Percentiles rank a stretch among this genome's conserved stretches.
phyloP scores from a whole-genome alignment of 2,329 filamentous ascomycete genomes.

The Cytospora leucostoma region DNA sequence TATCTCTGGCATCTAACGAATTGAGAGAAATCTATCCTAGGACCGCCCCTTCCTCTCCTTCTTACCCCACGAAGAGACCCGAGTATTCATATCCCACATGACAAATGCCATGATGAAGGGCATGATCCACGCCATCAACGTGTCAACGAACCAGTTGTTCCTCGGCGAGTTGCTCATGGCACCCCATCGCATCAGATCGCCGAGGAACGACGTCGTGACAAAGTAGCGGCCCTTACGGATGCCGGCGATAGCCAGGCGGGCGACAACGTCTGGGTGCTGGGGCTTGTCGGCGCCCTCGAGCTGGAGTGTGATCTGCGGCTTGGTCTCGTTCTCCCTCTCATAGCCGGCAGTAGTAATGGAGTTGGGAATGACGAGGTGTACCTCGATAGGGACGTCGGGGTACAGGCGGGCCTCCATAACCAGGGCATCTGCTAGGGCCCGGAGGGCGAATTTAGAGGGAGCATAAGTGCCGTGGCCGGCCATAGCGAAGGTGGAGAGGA shows the following conservation, averaged over 20 bases:
- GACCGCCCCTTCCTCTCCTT: no score
- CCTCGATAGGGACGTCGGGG: slow-evolving; percentile 45
- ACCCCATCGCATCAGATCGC: slow-evolving; percentile 56
- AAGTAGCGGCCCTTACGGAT: slow-evolving; percentile 66
- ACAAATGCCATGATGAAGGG: slow-evolving; percentile 41
- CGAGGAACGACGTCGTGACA: slow-evolving; percentile 62
- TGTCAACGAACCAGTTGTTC: slow-evolving; percentile 34
- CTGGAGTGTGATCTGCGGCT: slow-evolving; percentile 41
- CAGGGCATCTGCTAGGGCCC: slow-evolving; percentile 64
- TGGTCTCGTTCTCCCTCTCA: slow-evolving; percentile 40
- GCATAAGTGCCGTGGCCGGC: slow-evolving; percentile 67
- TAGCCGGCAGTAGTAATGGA: slow-evolving; percentile 63
- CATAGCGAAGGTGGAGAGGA: slow-evolving; percentile 60
- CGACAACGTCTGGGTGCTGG: slow-evolving; percentile 60
- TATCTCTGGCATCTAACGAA: no score
- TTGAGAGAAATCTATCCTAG: no score
- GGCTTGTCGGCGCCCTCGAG: slow-evolving; percentile 41
- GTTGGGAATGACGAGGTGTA: slow-evolving; percentile 66
- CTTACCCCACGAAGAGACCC: slow-evolving; percentile 40
- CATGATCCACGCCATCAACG: slow-evolving; percentile 38
- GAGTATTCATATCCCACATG: slow-evolving; percentile 41
- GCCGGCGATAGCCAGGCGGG: slow-evolving; percentile 55
- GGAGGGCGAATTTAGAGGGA: slow-evolving; percentile 67
- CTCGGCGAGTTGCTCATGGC: slow-evolving; percentile 37
- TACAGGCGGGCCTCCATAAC: slow-evolving; percentile 57